Percentiles rank a stretch among this genome's conserved stretches.
phyloP scores from a whole-genome alignment of 441 rosid species.

The Corymbia citriodora region DNA sequence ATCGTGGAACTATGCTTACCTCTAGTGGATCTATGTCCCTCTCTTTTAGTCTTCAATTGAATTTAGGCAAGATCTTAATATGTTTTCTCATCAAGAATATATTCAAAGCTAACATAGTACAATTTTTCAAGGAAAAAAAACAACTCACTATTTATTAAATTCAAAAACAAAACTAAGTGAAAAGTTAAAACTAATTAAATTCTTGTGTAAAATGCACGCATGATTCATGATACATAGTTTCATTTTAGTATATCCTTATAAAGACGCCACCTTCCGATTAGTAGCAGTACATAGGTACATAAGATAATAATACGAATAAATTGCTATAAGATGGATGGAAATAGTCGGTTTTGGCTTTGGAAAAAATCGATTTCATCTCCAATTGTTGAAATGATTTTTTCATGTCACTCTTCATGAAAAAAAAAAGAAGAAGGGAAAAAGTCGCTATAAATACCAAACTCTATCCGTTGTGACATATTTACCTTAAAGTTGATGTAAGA shows the following conservation, averaged over 20 bases:
- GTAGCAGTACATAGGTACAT: neutral
- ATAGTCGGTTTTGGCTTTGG: neutral
- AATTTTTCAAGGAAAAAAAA: neutral
- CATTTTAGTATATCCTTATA: neutral
- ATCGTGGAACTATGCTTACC: no score
- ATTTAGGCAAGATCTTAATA: neutral
- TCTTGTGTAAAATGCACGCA: neutral
- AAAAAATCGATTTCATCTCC: no score
- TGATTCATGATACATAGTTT: neutral
- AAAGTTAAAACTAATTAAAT: neutral
- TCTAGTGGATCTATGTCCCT: neutral
- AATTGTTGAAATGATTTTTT: no score
- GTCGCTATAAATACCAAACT: no score
- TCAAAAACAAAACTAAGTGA: neutral
- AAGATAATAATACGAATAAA: neutral
- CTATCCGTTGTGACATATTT: no score
- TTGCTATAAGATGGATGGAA: neutral
- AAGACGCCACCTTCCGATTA: neutral
- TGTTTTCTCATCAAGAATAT: neutral
- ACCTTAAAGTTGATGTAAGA: no score
- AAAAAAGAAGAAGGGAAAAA: no score
- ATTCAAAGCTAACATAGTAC: neutral
- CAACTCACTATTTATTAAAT: neutral
- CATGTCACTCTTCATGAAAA: no score
- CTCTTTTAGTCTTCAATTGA: neutral